These are phyloP conservation scores for Cryptococcus depauperatus DNA, from an alignment of 1,284 basidiomycete species.

Conservation along the genomic window DNA sequence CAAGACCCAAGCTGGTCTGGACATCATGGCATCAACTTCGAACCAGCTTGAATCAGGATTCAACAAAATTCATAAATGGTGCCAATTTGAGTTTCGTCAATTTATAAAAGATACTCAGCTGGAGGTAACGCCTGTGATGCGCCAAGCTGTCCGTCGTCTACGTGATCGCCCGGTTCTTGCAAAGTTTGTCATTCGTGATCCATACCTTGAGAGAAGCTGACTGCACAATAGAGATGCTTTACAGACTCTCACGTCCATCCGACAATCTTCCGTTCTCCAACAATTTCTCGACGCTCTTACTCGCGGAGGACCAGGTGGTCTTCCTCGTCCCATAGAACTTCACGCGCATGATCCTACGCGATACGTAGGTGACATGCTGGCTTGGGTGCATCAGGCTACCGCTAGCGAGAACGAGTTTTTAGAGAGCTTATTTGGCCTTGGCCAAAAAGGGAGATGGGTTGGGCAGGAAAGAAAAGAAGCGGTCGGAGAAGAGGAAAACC, in stretches of 20 bases:
- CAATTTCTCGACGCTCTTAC: constrained; percentile 82
- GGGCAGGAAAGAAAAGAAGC: constrained; percentile 43
- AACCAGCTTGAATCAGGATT: constrained; percentile 79
- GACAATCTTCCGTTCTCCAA: constrained; percentile 68
- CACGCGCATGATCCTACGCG: constrained; percentile 94
- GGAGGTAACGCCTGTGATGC: constrained; percentile 65
- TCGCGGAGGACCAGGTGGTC: constrained; percentile 74
- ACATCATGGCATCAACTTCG: constrained; percentile 78
- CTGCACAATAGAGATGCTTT: constrained; percentile 60
- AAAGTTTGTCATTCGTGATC: neutral
- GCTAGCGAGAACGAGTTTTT: constrained; percentile 90
- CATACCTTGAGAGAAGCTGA: neutral
- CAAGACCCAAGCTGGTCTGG: constrained; percentile 69
- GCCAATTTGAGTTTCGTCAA: constrained; percentile 74
- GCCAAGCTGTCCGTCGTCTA: constrained; percentile 66
- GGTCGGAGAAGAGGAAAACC: constrained; percentile 57
- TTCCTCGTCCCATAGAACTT: constrained; percentile 88
- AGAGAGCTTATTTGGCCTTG: constrained; percentile 69
- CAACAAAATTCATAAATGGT: constrained; percentile 80
- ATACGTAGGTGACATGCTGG: constrained; percentile 96
- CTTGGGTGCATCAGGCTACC: constrained; percentile 95
- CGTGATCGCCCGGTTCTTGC: constrained; percentile 61
- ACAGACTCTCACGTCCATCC: constrained; percentile 65
- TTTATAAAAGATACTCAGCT: constrained; percentile 67
- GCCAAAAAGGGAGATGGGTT: constrained; percentile 64